Evolutionary conservation across 176 grass and related monocot genomes (phyloP), one percentile per base, ranked within the genome.

Genomic region (Juncus effusus): DNA sequence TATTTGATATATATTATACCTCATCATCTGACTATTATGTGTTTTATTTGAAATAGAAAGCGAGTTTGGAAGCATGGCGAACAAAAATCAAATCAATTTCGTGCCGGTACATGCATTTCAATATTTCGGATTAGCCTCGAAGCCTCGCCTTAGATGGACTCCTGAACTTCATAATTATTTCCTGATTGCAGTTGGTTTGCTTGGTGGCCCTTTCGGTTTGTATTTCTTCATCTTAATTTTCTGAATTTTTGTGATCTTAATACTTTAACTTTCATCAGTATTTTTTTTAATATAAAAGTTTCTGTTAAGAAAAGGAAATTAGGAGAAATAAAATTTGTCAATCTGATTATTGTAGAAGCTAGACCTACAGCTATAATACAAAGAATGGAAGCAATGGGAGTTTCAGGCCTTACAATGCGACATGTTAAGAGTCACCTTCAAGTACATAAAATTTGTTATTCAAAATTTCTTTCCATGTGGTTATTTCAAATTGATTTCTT

Each of bases 381-480:
- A 59, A 41, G 28, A 10, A 60, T 74, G 70, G 56, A 74, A 44
- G 40, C 10, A 11, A 74, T 59, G 70, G 70, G 70, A 40, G 70
- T 74, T 60, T 16, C 1, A 3, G 70, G 70, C 50, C 14, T 74
- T 2, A 60, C 70, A 13, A n/a, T 41, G 7, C 5, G 11, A 10
- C 70, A 74, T 42, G 11, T 74, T 5, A 74, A 74, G 41, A 74
- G 70, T 38, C 70, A 74, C 53, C 70, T 74, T 2, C 70, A 74
- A 36, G 70, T 60, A 72, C 41, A 16, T 60, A 72, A 28, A 28
- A 28, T 28, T 28, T 28, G 12, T 57, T 57, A 11, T 57, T 57
- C 13, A 16, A 57, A 57, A 16, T 16, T 57, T 57, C 7, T 57
- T 13, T 13, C 11, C 10, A 16, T 11, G n/a, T 57, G 54, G 11